Percentiles rank a stretch among this genome's conserved stretches.
Evolutionary conservation across 495 filamentous ascomycete genomes (phyloP).

Genomic region (Lophiotrema nucula): DNA sequence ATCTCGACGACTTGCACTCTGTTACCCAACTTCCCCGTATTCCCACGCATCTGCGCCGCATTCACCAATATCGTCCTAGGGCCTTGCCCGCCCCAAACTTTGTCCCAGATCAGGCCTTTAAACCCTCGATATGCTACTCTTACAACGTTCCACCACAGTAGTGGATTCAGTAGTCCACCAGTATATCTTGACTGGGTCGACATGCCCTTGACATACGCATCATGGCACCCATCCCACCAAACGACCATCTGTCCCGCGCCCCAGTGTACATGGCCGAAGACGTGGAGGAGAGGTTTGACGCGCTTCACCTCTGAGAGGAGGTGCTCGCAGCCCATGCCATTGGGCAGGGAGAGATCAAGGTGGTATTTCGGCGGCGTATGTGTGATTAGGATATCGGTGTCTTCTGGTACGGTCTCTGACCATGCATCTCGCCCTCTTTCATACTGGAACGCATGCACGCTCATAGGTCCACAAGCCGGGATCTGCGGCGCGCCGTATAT

Average conservation of each 20-base stretch:
- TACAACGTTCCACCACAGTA: slow-evolving; percentile 61
- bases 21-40: slow-evolving; percentile 64
- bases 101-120: slow-evolving; percentile 66
- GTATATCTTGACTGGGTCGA: slow-evolving; percentile 42
- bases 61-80: slow-evolving; percentile 68
- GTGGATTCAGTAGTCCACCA: slow-evolving; percentile 54
- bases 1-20: slow-evolving; percentile 59
- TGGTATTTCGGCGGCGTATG: slow-evolving; percentile 76
- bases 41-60: slow-evolving; percentile 69
- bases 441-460: slow-evolving; percentile 69
- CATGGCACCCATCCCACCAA: slow-evolving; percentile 77
- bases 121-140: slow-evolving; percentile 63
- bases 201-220: slow-evolving; percentile 66
- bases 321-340: slow-evolving; percentile 68
- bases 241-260: slow-evolving; percentile 61
- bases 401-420: slow-evolving; percentile 65
- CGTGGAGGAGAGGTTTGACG: slow-evolving; percentile 73
- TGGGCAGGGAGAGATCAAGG: slow-evolving; percentile 58
- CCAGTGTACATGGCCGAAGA: slow-evolving; percentile 87
- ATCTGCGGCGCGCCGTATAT: slow-evolving; percentile 67
- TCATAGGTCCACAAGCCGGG: slow-evolving; percentile 53
- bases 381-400: slow-evolving; percentile 82
- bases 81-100: slow-evolving; percentile 63
- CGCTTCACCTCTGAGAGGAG: slow-evolving; percentile 76
- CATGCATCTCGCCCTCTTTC: slow-evolving; percentile 59